Evolutionary conservation across 495 filamentous ascomycete species (phyloP).

Genomic region (Penicillium alfredii): DNA sequence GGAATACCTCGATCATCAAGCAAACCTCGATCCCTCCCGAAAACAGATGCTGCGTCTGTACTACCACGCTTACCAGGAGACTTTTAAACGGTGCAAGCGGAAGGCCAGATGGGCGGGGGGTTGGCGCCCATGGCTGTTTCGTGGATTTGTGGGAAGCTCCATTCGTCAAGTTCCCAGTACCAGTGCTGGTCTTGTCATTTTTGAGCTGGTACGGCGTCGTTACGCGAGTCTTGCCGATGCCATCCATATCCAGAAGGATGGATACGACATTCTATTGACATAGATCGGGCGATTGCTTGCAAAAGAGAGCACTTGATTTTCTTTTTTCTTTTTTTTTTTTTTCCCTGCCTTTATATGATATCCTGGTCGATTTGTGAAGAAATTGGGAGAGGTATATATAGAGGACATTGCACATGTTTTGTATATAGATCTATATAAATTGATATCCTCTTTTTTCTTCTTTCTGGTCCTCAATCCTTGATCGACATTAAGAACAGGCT

Average conservation of each 20-base stretch:
- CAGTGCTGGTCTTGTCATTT: constrained; percentile 82
- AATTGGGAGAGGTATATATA: no score
- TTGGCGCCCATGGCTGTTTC: constrained; percentile 68
- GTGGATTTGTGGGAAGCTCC: constrained; percentile 67
- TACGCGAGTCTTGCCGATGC: constrained; percentile 65
- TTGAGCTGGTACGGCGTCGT: constrained; percentile 77
- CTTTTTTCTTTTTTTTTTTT: not conserved
- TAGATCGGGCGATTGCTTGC: no score
- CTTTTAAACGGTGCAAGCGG: constrained; percentile 60
- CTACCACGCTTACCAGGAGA: constrained; percentile 69
- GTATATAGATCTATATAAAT: no score
- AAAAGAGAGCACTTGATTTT: no score
- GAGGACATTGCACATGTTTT: no score
- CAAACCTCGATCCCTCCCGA: constrained; percentile 41
- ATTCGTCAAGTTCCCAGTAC: constrained; percentile 82
- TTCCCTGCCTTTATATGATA: no score
- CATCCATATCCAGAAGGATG: constrained; percentile 57
- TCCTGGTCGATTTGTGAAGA: no score
- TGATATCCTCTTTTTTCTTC: no score
- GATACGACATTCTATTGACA: constrained; percentile 66
- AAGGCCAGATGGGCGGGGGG: constrained; percentile 58
- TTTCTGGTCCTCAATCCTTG: no score
- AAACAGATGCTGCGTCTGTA: constrained; percentile 57
- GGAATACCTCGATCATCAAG: constrained; percentile 67
- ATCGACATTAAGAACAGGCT: no score